Base-by-base conservation (phyloP, 2,329 filamentous ascomycete genomes). In the Arthrobotrys entomopaga region DNA sequence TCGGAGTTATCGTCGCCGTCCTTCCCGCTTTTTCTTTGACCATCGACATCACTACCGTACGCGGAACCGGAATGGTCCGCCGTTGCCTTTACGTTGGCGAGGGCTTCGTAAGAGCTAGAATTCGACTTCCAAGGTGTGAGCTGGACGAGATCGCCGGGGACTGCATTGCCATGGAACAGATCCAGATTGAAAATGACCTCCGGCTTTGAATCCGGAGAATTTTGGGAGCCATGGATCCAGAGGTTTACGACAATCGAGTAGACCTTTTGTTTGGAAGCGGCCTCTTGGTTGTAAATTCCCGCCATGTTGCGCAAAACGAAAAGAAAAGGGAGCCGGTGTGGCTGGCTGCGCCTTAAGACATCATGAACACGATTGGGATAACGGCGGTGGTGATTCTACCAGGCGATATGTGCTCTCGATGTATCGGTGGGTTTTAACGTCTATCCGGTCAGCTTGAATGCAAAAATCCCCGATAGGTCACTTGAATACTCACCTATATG, bases 101-200 rank as follows among this genome's bases (percentile, higher is more conserved):
- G 52, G n/a, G 70, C 70, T 63, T 74, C 70, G 29, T 74, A 63
- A 20, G 70, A 74, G 34, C 40, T 34, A 13, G 70, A 74, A 38
- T 67, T 56, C 8, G 70, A 67, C n/a, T 74, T 74, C 63, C 63
- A 74, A 16, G 57, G 63, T 7, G 43, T 59, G 29, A 74, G 70
- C 52, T 74, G 42, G 42, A 74, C 46, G 19, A 74, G 53, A 42
- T 67, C 70, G 19, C 70, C 70, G 15, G 70, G 70, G 42, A 29
- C 20, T 38, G 70, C 63, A 50, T 53, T 50, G 19, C 57, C 63
- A n/a, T 49, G 42, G 26, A 74, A 74, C 10, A 63, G 10, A 34
- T 74, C 70, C 19, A 48, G 43, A 19, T 74, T 74, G 57, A 74
- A 64, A 24, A 74, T 64, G 53, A 74, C 70, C 50, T 74, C 70